A percentile compares a stretch with the other conserved stretches of the same genome.
Evolutionary conservation across 495 filamentous ascomycete genomes (phyloP).

Genomic region (Aspergillus conjunctus): DNA sequence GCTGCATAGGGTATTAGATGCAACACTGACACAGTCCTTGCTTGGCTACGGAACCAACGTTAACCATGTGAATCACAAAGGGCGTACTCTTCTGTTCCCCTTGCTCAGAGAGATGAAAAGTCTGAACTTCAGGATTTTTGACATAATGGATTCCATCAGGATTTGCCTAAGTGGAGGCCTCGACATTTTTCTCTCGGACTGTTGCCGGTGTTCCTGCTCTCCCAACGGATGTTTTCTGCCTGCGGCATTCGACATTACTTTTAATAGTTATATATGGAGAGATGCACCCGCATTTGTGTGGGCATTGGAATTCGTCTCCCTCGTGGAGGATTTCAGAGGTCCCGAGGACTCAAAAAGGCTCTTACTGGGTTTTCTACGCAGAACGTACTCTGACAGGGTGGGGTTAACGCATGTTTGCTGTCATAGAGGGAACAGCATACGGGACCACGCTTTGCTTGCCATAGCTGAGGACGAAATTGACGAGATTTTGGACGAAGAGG

Average conservation of each 20-base stretch:
- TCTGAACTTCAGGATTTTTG: not conserved
- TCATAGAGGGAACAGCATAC: not conserved
- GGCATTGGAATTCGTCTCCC: conserved; percentile 1
- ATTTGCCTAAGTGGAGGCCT: not conserved
- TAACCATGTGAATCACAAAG: not conserved
- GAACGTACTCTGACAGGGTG: not conserved
- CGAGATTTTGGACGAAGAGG: conserved; percentile 6
- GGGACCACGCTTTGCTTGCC: not conserved
- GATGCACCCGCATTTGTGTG: not conserved
- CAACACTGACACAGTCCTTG: not conserved
- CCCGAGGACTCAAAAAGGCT: not conserved
- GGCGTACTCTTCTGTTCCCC: conserved; percentile 1
- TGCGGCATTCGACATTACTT: not conserved
- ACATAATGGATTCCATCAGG: not conserved
- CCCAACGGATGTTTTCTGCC: conserved; percentile 1
- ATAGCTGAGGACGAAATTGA: not conserved
- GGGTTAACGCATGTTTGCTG: conserved; percentile 1
- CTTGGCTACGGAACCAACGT: not conserved
- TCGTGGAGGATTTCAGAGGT: not conserved
- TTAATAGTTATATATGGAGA: not conserved
- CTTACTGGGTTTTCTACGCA: not conserved
- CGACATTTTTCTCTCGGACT: not conserved
- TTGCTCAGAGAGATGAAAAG: not conserved
- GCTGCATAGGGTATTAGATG: not conserved
- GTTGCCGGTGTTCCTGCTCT: not conserved